Base-by-base conservation (phyloP, 192 early-diverging fungal species). In the Cladochytrium replicatum region DNA sequence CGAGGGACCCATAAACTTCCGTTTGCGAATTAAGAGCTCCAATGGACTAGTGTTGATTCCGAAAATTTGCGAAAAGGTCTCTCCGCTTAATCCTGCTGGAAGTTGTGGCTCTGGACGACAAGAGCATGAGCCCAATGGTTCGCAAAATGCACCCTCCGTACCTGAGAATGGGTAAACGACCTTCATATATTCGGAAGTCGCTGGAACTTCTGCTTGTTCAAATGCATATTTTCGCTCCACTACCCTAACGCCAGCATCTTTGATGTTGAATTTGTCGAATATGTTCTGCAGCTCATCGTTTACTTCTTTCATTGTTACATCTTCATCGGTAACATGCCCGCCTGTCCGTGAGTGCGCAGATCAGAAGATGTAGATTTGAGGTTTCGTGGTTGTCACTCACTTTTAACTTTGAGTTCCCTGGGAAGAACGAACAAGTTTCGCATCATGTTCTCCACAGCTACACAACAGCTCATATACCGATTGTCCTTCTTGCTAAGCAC, bases 351-450 rank as follows among this genome's bases (percentile, higher is more conserved):
- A 27, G 23, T 19, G 32, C 6, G 9, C 49, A 50, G 21, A 37
- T 17, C 21, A 22, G 11, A 6, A 30, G 6, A 48, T 22, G 39
- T 22, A 41, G 11, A 15, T 17, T 15, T 46, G 13, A 56, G 19
- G 6, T 32, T 29, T 1, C 37, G 39, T 56, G 15, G 25, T 9
- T n/a, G 26, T 9, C 21, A 19, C 13, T 50, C 49, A 48, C 8
- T 41, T 57, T 41, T 11, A 19, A 51, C 11, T 13, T 51, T 13
- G 9, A 51, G 34, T 11, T 46, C 4, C 19, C 93, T 73, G 26
- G 93, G 93, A n/a, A 99, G 75, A n/a, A 99, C 55, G 61, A 83
- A 94, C 17, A 99, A 31, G 50, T 90, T 96, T 55, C 93, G 80
- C 47, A 82, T 67, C 29, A 97, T 71, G 41, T 82, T 78, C 3